Conservation (phyloP, 2,329 filamentous ascomycete genomes). For the Fusarium liriodendri region DNA sequence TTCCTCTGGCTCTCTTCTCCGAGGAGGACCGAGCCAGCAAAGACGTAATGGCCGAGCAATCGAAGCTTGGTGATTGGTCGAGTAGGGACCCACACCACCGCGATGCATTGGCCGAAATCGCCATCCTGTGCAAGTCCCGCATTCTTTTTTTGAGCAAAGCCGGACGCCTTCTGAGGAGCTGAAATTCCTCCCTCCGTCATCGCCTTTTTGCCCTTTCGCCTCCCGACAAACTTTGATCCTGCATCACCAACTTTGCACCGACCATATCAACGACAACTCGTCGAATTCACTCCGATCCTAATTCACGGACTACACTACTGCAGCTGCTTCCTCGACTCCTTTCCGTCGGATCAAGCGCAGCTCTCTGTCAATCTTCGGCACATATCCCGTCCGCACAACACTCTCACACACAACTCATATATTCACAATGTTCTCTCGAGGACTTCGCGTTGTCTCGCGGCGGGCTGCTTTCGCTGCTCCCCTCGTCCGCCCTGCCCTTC, state of each 20-base stretch:
- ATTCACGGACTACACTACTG: background rate
- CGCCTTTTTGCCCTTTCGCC: slow-evolving; percentile 36
- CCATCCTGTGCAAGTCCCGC: slow-evolving; percentile 46
- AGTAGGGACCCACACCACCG: slow-evolving; percentile 24
- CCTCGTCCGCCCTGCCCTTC: slow-evolving; percentile 51
- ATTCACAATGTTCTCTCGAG: slow-evolving; percentile 60
- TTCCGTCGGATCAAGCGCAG: slow-evolving; percentile 5
- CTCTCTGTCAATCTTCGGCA: slow-evolving; percentile 3
- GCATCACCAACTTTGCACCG: slow-evolving; percentile 25
- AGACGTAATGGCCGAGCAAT: slow-evolving; percentile 49
- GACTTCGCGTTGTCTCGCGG: slow-evolving; percentile 56
- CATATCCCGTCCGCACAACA: slow-evolving; percentile 4
- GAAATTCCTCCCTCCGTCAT: slow-evolving; percentile 36
- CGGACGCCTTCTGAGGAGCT: slow-evolving; percentile 33
- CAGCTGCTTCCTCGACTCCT: slow-evolving; percentile 5
- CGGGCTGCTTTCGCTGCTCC: slow-evolving; percentile 56
- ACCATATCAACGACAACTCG: background rate
- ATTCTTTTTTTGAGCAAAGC: slow-evolving; percentile 44
- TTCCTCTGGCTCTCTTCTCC: slow-evolving; percentile 38
- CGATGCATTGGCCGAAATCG: slow-evolving; percentile 45
- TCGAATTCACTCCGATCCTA: slow-evolving; percentile 17
- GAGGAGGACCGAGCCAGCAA: slow-evolving; percentile 45
- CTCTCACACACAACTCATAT: slow-evolving; percentile 9
- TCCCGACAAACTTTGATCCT: slow-evolving; percentile 28
- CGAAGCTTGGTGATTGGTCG: slow-evolving; percentile 39